Conservation (phyloP, 1,284 basidiomycete species). For the Tilletiaria anomala region DNA sequence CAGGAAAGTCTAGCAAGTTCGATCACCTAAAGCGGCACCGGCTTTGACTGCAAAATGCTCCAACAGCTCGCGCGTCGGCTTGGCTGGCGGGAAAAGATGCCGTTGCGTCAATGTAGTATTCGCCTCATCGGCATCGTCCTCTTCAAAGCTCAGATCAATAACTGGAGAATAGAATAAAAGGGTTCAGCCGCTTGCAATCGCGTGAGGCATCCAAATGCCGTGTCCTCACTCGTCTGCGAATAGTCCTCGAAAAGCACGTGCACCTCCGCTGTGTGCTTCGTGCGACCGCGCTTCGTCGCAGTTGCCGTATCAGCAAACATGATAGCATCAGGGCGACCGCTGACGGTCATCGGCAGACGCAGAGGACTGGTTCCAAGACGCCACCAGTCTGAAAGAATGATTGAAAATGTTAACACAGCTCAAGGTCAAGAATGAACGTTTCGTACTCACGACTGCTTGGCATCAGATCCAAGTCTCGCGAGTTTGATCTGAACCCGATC, state of each 20-base stretch:
- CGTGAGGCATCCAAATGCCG: neutral
- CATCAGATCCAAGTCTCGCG: conserved; percentile 26
- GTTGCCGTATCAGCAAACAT: conserved; percentile 15
- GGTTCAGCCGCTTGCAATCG: neutral
- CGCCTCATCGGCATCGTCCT: conserved; percentile 16
- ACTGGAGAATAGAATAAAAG: too few species aligned
- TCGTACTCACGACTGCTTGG: too few species aligned
- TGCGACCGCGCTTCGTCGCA: conserved; percentile 2
- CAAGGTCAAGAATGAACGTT: neutral
- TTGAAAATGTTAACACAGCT: too few species aligned
- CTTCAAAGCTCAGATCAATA: conserved; percentile 15
- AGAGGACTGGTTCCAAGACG: conserved; percentile 14
- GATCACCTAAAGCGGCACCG: conserved; percentile 59
- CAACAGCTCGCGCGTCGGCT: conserved; percentile 48
- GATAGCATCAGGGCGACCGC: conserved; percentile 18
- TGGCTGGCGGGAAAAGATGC: conserved; percentile 16
- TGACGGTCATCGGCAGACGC: conserved; percentile 19
- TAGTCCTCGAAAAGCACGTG: conserved; percentile 25
- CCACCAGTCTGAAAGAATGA: too few species aligned
- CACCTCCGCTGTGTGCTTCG: conserved; percentile 13
- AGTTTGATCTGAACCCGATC: too few species aligned
- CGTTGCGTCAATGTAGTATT: conserved; percentile 12
- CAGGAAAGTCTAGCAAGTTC: too few species aligned
- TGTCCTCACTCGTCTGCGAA: conserved; percentile 10
- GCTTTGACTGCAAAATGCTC: conserved; percentile 56